Conservation (phyloP, 1,284 basidiomycete genomes). For the Ustilago curta region DNA sequence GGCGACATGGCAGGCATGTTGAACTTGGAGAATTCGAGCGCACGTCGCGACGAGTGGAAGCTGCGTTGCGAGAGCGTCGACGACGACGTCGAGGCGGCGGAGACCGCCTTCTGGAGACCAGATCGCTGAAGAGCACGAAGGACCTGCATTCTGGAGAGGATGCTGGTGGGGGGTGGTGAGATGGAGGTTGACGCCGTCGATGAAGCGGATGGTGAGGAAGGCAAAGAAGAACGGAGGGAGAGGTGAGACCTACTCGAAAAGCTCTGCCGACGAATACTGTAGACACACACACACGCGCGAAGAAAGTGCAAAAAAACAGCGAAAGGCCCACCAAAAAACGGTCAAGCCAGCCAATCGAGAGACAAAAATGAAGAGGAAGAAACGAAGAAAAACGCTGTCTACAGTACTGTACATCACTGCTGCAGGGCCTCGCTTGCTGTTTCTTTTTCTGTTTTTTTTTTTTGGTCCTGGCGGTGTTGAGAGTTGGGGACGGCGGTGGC, state of each 20-base stretch:
- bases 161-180: neutral
- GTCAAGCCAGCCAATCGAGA: slow-evolving; percentile 4
- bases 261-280: slow-evolving; percentile 3
- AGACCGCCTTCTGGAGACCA: slow-evolving; percentile 50
- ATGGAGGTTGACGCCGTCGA: slow-evolving; percentile 13
- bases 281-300: slow-evolving; percentile 6
- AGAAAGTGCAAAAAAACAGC: neutral
- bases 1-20: slow-evolving; percentile 98
- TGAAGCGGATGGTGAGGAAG: slow-evolving; percentile 14
- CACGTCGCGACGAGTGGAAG: slow-evolving; percentile 53
- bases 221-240: neutral
- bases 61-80: slow-evolving; percentile 48
- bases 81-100: slow-evolving; percentile 34
- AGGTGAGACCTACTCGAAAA: neutral
- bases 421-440: slow-evolving; percentile 1
- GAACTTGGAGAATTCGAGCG: slow-evolving; percentile 75
- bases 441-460: neutral
- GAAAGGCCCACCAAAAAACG: neutral
- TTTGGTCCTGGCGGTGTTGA: slow-evolving; percentile 2
- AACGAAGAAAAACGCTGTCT: slow-evolving; percentile 1
- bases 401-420: too few species aligned
- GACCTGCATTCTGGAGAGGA: slow-evolving; percentile 38
- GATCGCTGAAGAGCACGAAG: slow-evolving; percentile 54
- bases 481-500: neutral
- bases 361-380: neutral